Evolutionary conservation across 352 stramenopile species (phyloP).

Genomic region (Phytophthora podocarpi): DNA sequence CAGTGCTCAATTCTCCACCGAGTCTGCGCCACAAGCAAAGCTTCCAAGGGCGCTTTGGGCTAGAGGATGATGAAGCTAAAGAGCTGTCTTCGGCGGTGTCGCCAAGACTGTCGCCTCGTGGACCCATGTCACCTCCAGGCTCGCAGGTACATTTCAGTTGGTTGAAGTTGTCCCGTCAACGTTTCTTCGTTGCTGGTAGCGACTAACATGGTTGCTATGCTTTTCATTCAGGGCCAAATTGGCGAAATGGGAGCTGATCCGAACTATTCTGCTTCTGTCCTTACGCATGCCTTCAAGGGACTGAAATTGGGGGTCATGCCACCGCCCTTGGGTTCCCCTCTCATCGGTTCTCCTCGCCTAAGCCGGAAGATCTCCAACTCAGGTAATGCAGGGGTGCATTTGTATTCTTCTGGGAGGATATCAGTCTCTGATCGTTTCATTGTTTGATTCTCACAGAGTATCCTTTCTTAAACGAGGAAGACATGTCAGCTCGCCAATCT

Average conservation of each 20-base stretch:
- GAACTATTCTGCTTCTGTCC: slow-evolving; percentile 55
- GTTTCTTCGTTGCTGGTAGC: neutral
- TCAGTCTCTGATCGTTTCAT: neutral
- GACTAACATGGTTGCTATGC: slow-evolving; percentile 1
- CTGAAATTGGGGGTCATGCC: slow-evolving; percentile 39
- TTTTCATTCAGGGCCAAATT: slow-evolving; percentile 16
- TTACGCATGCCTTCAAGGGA: slow-evolving; percentile 74
- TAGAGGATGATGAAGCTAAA: slow-evolving; percentile 52
- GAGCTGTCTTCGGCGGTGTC: slow-evolving; percentile 23
- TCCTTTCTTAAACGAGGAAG: slow-evolving; percentile 71
- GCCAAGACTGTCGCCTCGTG: slow-evolving; percentile 33
- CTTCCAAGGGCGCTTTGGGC: slow-evolving; percentile 37
- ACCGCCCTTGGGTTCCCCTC: slow-evolving; percentile 41
- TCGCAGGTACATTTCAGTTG: slow-evolving; percentile 21
- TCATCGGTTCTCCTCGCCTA: slow-evolving; percentile 59
- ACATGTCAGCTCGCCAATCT: slow-evolving; percentile 35
- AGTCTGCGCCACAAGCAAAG: slow-evolving; percentile 37
- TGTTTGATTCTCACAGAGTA: slow-evolving; percentile 44
- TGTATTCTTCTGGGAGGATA: neutral
- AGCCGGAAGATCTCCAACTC: slow-evolving; percentile 70
- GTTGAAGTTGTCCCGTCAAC: neutral
- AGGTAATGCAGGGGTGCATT: slow-evolving; percentile 34
- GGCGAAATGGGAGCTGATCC: slow-evolving; percentile 36
- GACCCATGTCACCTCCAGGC: slow-evolving; percentile 44
- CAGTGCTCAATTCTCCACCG: slow-evolving; percentile 58